phyloP scores from a whole-genome alignment of 352 stramenopile genomes.

The Stramenopiles sp. region DNA sequence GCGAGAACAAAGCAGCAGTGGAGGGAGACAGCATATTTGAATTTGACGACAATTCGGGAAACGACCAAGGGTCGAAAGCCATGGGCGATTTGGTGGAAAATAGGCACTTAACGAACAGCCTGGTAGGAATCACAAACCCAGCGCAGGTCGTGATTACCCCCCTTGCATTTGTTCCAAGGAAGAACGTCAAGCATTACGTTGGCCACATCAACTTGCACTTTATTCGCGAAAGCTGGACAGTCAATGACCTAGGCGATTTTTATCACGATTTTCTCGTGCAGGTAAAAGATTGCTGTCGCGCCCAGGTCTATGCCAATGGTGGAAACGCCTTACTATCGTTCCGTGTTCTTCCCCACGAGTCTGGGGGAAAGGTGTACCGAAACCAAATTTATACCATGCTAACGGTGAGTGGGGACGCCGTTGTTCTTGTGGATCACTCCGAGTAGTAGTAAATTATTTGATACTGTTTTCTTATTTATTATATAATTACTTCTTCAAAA shows the following conservation, averaged over 20 bases:
- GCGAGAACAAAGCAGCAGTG: too few species aligned
- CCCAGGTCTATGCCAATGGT: conserved; percentile 48
- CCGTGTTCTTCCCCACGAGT: conserved; percentile 56
- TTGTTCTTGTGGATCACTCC: conserved; percentile 22
- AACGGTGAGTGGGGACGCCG: conserved; percentile 55
- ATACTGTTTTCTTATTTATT: too few species aligned
- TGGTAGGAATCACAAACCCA: too few species aligned
- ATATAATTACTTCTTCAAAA: too few species aligned
- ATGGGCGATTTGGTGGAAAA: too few species aligned
- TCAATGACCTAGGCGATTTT: conserved; percentile 54
- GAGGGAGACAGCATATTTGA: too few species aligned
- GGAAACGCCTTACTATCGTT: conserved; percentile 63
- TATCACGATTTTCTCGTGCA: conserved; percentile 62
- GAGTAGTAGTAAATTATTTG: too few species aligned
- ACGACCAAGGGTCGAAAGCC: too few species aligned
- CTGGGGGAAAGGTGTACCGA: conserved; percentile 52
- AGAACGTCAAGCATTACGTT: conserved; percentile 31
- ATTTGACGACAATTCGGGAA: too few species aligned
- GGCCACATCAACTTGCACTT: conserved; percentile 62
- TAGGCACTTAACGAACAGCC: too few species aligned
- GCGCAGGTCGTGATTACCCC: not conserved
- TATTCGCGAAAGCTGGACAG: conserved; percentile 65
- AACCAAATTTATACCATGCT: conserved; percentile 78
- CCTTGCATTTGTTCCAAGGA: conserved; percentile 9
- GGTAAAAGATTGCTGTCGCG: conserved; percentile 54